phyloP scores from a whole-genome alignment of 208 protist genomes.

The Acanthamoeba triangularis region DNA sequence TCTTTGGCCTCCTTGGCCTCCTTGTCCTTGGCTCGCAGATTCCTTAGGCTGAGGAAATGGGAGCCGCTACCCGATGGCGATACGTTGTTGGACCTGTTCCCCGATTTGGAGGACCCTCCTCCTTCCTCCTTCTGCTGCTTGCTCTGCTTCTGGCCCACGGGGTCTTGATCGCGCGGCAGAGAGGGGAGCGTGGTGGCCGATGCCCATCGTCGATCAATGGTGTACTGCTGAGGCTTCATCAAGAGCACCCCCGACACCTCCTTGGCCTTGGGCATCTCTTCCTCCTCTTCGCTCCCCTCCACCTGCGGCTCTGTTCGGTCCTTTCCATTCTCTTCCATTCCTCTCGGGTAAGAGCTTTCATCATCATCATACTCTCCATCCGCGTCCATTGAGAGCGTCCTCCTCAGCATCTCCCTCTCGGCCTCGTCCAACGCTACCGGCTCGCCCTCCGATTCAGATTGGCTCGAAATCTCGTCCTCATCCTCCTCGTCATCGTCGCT shows the following conservation, averaged over 20 bases:
- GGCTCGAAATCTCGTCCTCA: not conserved
- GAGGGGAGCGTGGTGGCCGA: not conserved
- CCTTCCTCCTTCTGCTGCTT: not conserved
- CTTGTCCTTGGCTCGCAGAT: not conserved
- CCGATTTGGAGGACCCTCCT: not conserved
- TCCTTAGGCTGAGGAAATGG: not conserved
- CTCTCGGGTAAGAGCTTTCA: not conserved
- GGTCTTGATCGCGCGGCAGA: not conserved
- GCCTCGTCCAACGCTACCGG: not conserved
- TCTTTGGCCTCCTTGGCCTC: not conserved
- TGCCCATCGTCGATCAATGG: conserved; percentile 16
- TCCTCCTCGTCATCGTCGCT: not conserved
- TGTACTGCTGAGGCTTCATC: not conserved
- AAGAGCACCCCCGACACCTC: not conserved
- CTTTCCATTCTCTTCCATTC: not conserved
- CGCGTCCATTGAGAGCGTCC: not conserved
- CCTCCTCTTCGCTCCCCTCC: not conserved
- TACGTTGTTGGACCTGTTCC: not conserved
- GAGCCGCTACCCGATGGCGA: not conserved
- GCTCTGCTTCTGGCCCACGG: not conserved
- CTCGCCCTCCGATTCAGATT: not conserved
- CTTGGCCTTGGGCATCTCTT: not conserved
- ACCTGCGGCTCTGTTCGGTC: not conserved
- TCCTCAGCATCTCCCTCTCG: not conserved
- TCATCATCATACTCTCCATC: not conserved